Percentiles rank a stretch among this genome's conserved stretches.
These are phyloP conservation scores for Scheffersomyces insectosa DNA, from an alignment of 1,139 yeast species.

Conservation along the genomic window DNA sequence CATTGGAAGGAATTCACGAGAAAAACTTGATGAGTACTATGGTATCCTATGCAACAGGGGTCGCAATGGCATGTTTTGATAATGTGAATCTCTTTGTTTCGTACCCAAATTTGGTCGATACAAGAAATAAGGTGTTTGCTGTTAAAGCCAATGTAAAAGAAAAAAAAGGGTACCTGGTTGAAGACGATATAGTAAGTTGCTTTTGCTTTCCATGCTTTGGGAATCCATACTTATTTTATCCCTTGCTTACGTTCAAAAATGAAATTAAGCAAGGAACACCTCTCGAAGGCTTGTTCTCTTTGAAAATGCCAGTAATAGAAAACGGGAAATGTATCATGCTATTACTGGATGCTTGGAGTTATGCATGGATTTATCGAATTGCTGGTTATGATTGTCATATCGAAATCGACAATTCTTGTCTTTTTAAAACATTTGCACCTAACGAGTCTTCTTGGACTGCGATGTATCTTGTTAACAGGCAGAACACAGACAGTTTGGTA, in stretches of 20 bases:
- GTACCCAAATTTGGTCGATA: not conserved
- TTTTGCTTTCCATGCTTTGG: not conserved
- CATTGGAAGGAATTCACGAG: not conserved
- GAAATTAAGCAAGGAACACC: not conserved
- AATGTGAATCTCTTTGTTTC: not conserved
- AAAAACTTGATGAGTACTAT: not conserved
- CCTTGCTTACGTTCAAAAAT: not conserved
- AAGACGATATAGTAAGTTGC: not conserved
- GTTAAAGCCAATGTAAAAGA: conserved; percentile 7
- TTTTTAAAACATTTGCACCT: not conserved
- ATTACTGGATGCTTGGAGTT: not conserved
- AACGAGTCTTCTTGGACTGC: not conserved
- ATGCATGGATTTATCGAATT: not conserved
- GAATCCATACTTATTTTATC: not conserved
- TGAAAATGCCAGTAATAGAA: not conserved
- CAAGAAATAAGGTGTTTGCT: conserved; percentile 7
- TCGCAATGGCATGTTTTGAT: not conserved
- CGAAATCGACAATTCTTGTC: not conserved
- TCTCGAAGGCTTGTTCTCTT: not conserved
- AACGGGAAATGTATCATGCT: not conserved
- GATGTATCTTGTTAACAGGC: not conserved
- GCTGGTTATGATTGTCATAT: conserved; percentile 1
- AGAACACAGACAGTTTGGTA: not conserved
- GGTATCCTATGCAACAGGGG: not conserved
- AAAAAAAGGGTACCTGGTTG: not conserved